Evolutionary conservation across 495 filamentous ascomycete species (phyloP).

Genomic region (Astrothelium subdiscretum): DNA sequence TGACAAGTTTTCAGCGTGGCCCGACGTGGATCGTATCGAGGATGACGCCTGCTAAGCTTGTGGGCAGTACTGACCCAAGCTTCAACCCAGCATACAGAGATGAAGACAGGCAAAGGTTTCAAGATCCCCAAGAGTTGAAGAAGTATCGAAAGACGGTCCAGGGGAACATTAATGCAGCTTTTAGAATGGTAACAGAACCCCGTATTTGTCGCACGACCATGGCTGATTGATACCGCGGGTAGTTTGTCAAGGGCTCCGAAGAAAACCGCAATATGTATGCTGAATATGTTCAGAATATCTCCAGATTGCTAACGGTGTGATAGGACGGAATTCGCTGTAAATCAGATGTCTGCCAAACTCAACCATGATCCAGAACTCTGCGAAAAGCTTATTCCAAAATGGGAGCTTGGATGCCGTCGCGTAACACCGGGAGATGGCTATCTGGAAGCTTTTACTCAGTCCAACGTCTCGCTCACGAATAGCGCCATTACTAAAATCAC

Average conservation of each 20-base stretch:
- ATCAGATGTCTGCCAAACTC: constrained; percentile 31
- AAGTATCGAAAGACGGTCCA: constrained; percentile 14
- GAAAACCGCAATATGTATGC: constrained; percentile 6
- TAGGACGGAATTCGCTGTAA: constrained; percentile 10
- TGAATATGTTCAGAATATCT: no score
- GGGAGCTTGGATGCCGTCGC: constrained; percentile 22
- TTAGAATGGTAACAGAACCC: constrained; percentile 7
- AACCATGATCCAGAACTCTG: constrained; percentile 26
- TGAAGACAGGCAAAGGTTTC: constrained; percentile 9
- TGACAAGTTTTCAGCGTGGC: constrained; percentile 4
- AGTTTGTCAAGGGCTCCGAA: constrained; percentile 11
- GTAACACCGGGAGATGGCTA: constrained; percentile 23
- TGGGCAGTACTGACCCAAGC: constrained; percentile 6
- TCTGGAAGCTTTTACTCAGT: constrained; percentile 27
- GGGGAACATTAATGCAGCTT: constrained; percentile 8
- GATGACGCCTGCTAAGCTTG: constrained; percentile 10
- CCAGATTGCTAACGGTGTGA: background rate
- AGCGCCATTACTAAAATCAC: constrained; percentile 24
- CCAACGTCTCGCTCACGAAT: constrained; percentile 24
- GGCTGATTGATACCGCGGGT: background rate
- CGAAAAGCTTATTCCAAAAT: constrained; percentile 24
- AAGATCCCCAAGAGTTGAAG: constrained; percentile 10
- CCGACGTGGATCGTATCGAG: constrained; percentile 7
- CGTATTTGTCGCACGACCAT: no score
- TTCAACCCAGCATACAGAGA: constrained; percentile 2